Conservation (phyloP, 768 basidiomycete species). For the Rhizopogon vinicolor region DNA sequence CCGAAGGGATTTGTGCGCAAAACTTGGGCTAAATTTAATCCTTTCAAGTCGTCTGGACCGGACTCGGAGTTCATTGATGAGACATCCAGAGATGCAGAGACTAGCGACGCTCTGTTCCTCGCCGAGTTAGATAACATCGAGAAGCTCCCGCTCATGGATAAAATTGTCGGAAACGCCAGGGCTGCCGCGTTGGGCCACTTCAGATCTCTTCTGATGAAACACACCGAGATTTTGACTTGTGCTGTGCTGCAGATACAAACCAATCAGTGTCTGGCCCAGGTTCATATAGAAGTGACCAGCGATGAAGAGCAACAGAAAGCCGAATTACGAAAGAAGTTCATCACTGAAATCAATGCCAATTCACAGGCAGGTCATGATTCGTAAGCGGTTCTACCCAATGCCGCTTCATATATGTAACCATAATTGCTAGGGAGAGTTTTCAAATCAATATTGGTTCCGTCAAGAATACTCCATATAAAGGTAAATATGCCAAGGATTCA, state of each 20-base stretch:
- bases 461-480: background rate
- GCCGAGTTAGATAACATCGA: constrained; percentile 2
- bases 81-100: constrained; percentile 1
- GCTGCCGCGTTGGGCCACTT: background rate
- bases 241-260: constrained; percentile 9
- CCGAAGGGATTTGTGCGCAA: background rate
- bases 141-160: background rate
- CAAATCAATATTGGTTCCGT: background rate
- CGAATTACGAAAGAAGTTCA: constrained; percentile 12
- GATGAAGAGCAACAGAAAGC: constrained; percentile 6
- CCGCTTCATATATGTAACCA: background rate
- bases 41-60: background rate
- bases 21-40: background rate
- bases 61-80: background rate
- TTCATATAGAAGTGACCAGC: constrained; percentile 1
- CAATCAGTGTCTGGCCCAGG: background rate
- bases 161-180: background rate
- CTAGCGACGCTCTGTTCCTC: constrained; percentile 14
- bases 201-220: background rate
- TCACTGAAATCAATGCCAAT: constrained; percentile 12
- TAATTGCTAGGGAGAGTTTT: constrained; percentile 4
- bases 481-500: background rate
- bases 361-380: constrained; percentile 2
- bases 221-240: background rate
- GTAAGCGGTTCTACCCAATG: constrained; percentile 1